A percentile compares a stretch with the other conserved stretches of the same genome.
These are phyloP conservation scores for Colletotrichum sp. DNA, from an alignment of 2,329 filamentous ascomycete genomes.

Conservation along the genomic window DNA sequence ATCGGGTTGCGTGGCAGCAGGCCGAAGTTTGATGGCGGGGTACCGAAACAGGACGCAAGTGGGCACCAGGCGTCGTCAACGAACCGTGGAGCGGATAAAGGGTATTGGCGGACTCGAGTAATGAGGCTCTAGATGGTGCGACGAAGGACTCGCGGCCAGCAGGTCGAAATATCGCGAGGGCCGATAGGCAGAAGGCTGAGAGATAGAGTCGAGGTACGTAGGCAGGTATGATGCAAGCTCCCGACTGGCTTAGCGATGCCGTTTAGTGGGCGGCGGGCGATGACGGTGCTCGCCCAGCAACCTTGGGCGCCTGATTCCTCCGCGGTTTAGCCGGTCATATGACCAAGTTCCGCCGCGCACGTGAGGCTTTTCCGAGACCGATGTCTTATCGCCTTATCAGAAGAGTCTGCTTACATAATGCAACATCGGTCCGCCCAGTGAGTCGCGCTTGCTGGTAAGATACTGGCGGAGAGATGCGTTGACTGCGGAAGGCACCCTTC, in stretches of 20 bases:
- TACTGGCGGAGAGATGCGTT: not conserved
- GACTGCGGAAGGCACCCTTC: not conserved
- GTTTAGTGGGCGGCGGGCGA: conserved; percentile 20
- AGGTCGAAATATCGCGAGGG: not conserved
- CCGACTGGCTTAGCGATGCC: conserved; percentile 18
- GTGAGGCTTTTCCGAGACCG: not conserved
- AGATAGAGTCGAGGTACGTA: conserved; percentile 4
- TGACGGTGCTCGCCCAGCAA: conserved; percentile 19
- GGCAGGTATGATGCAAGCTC: conserved; percentile 20
- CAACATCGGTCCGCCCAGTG: not conserved
- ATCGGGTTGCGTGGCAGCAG: conserved; percentile 19
- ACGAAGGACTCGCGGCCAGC: conserved; percentile 9
- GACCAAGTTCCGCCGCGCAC: not conserved
- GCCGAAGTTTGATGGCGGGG: conserved; percentile 22
- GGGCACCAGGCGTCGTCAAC: conserved; percentile 10
- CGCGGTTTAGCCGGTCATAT: conserved; percentile 16
- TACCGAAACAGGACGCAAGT: conserved; percentile 17
- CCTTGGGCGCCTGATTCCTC: not conserved
- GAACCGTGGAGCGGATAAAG: not conserved
- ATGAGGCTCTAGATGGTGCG: not conserved
- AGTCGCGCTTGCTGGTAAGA: not conserved
- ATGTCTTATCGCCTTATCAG: not conserved
- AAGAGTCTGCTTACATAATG: not conserved
- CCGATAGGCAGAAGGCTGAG: conserved; percentile 9
- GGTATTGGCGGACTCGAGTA: not conserved